A percentile compares a stretch with the other conserved stretches of the same genome.
Evolutionary conservation across 1,284 basidiomycete genomes (phyloP).

Genomic region (Ustilago loliicola): DNA sequence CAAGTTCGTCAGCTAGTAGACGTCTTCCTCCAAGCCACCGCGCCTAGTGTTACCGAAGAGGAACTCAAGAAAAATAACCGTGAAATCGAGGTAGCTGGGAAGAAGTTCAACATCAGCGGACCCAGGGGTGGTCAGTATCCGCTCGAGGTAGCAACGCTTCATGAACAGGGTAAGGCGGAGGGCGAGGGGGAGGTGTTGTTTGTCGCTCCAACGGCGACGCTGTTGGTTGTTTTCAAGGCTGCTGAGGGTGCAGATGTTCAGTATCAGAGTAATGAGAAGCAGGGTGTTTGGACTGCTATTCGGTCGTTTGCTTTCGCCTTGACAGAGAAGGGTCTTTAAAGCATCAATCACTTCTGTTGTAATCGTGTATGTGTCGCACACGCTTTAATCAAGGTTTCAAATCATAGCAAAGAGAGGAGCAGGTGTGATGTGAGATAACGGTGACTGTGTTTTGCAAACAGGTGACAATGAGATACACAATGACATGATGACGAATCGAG

Average conservation of each 20-base stretch:
- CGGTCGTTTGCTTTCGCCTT: conserved; percentile 38
- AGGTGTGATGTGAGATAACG: background rate
- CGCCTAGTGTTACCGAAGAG: conserved; percentile 25
- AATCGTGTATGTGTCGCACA: background rate
- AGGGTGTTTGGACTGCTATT: conserved; percentile 45
- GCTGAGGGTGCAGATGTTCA: conserved; percentile 28
- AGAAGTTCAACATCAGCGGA: conserved; percentile 34
- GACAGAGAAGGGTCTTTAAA: conserved; percentile 45
- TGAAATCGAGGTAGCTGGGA: conserved; percentile 22
- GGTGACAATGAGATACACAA: conserved; percentile 6
- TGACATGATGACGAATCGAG: conserved; percentile 3
- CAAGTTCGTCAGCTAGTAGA: conserved; percentile 33
- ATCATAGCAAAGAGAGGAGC: background rate
- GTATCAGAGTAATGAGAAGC: conserved; percentile 35
- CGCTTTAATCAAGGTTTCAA: background rate
- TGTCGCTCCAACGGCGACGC: conserved; percentile 34
- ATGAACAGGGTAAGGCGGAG: conserved; percentile 15
- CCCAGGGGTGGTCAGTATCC: conserved; percentile 45
- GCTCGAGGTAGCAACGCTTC: conserved; percentile 34
- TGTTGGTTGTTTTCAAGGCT: conserved; percentile 46
- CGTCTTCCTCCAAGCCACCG: conserved; percentile 35
- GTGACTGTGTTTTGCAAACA: conserved; percentile 1
- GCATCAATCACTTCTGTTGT: background rate
- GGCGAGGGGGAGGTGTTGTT: conserved; percentile 33
- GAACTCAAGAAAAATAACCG: conserved; percentile 20